Conservation (phyloP, 495 filamentous ascomycete species). For the Terfezia boudieri region DNA sequence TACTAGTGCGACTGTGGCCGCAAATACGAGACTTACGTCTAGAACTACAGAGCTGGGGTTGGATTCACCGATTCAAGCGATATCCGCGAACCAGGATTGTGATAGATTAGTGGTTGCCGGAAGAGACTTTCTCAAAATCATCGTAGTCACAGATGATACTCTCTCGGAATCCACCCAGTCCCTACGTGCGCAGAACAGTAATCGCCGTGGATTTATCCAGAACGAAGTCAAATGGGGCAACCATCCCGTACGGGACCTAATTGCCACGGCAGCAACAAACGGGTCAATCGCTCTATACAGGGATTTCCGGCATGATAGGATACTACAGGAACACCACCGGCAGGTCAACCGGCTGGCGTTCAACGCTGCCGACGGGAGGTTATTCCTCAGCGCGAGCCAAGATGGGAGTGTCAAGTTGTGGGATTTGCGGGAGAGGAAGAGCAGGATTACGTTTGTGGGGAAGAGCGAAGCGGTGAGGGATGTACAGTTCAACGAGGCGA, state of each 20-base stretch:
- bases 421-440: constrained; percentile 41
- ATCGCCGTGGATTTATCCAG: constrained; percentile 1
- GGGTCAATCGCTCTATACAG: constrained; percentile 48
- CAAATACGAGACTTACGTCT: too few species aligned
- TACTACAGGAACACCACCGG: constrained; percentile 46
- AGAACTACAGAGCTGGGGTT: too few species aligned
- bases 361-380: constrained; percentile 55
- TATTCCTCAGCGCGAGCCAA: constrained; percentile 74
- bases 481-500: constrained; percentile 23
- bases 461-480: constrained; percentile 63
- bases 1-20: too few species aligned
- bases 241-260: constrained; percentile 25
- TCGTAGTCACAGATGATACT: too few species aligned
- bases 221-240: constrained; percentile 50
- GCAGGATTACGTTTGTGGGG: constrained; percentile 34
- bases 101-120: too few species aligned
- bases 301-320: constrained; percentile 9
- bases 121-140: too few species aligned
- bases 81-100: too few species aligned
- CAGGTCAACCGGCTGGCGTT: constrained; percentile 84
- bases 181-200: too few species aligned
- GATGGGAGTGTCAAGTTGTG: constrained; percentile 73
- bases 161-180: too few species aligned
- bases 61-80: too few species aligned
- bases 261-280: constrained; percentile 50